Evolutionary conservation across 768 basidiomycete genomes (phyloP), one percentile per base, ranked within the genome.

Genomic region (Sistotremastrum niveocremeum): DNA sequence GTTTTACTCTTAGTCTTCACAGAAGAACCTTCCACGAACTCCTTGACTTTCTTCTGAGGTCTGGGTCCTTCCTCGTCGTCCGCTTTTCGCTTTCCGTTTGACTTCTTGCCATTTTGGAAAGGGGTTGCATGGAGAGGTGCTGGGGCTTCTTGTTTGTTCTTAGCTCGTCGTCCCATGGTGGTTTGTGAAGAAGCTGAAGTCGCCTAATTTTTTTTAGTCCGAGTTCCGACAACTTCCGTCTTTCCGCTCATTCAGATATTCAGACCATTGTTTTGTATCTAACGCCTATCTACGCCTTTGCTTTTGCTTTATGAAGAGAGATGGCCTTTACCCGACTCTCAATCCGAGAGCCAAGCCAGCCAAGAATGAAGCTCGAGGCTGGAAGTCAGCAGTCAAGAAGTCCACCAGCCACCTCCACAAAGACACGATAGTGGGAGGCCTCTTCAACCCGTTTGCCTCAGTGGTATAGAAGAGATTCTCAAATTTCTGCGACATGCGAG

Each of bases 341-440:
- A 97, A 54, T 7, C 93, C 93, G 31, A 97, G 65, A 1, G 68
- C 72, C 48, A 95, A 70, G 6, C 93, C 93, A 4, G 79, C 88
- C 34, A 90, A 55, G 63, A 95, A 95, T 9, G 84, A 81, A 2
- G 90, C 91, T 50, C 91, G 67, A 39, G 81, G 84, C 57, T 90
- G 93, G 63, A 97, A 93, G 59, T 95, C 88, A 5, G 90, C 85
- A 0, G 84, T 86, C 60, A 97, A 64, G 65, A 97, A 95, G 61
- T 87, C 68, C 28, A 84, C 60, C 28, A 80, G 52, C 73, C 79
- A 79, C 36, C 58, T 70, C 74, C 83, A 87, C 29, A 84, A 56
- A 2, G 78, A 73, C 12, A 60, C 59, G 45, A 87, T 60, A 3
- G 76, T 86, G 2, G 85, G 83, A 3, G 87, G 71, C 42, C 63